Percentiles rank a stretch among this genome's conserved stretches.
Conservation (phyloP, 331 rosid species). For the Acacia pycnantha region DNA sequence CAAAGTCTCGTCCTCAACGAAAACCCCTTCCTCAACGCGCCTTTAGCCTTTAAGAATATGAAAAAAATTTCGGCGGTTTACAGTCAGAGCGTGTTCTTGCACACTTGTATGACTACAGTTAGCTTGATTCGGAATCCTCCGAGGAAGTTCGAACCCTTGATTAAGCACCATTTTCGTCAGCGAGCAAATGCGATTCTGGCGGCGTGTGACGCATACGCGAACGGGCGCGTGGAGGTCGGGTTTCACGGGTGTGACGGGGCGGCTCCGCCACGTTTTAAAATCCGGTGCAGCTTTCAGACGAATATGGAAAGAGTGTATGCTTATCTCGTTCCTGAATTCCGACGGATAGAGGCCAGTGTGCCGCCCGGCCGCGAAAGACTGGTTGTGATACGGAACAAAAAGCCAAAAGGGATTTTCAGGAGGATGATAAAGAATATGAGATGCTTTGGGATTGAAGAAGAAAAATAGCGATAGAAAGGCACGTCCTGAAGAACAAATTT, state of each 20-base stretch:
- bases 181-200: constrained; percentile 29
- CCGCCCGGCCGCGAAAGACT: not conserved
- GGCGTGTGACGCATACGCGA: constrained; percentile 50
- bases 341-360: not conserved
- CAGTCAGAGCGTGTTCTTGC: constrained; percentile 27
- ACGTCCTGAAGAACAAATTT: no score
- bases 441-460: not conserved
- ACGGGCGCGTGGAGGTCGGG: constrained; percentile 38
- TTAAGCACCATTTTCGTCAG: constrained; percentile 19
- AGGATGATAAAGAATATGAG: not conserved
- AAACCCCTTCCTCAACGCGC: constrained; percentile 59
- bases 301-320: not conserved
- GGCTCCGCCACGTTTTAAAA: not conserved
- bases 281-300: constrained; percentile 18
- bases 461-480: no score
- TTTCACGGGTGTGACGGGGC: not conserved
- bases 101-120: constrained; percentile 29
- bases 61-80: constrained; percentile 31
- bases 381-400: not conserved
- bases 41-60: not conserved
- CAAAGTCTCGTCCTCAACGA: constrained; percentile 68
- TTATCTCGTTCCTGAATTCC: not conserved
- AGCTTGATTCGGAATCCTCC: constrained; percentile 34
- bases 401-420: not conserved
- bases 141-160: constrained; percentile 37